Evolutionary conservation across 2,329 filamentous ascomycete species (phyloP), one percentile per base, ranked within the genome.

Genomic region (Albifimbria verrucaria): DNA sequence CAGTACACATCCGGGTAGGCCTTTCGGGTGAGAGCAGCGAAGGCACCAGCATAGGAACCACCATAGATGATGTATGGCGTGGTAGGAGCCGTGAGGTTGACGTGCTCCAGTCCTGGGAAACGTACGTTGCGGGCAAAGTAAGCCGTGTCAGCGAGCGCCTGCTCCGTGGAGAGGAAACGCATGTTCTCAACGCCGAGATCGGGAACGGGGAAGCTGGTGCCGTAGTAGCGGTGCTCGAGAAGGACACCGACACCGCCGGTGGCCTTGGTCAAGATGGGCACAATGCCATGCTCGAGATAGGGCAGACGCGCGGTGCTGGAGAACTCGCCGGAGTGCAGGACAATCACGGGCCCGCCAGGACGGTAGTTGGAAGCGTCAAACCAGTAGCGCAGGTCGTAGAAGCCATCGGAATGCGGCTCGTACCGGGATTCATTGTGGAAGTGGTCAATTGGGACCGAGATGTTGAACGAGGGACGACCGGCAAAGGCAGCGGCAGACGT

Each of bases 181-280:
- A 95, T 72, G 60, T 82, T 92, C 65, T 88, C 73, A 0, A 83
- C 86, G 60, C 71, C 77, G 42, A 93, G 76, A 62, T 92, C 80
- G 1, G 77, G 67, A 0, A 82, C 81, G 0, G 90, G 90, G 51
- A 87, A 85, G 65, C 88, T 92, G 12, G 77, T 78, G 52, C 91
- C 91, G 65, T 96, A 96, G 76, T 95, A 96, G 25, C 91, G 83
- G 65, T 96, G 91, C 72, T 96, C 91, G 3, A 96, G 79, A 46
- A 96, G 81, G 2, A 96, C 87, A 3, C 86, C 90, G 23, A 96
- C 72, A 1, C 91, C 91, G 52, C 85, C 75, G 0, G 88, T 90
- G 1, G 87, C 87, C 60, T 86, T 74, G 3, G 87, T 81, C 18
- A 96, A 76, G 58, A 90, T 80, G 32, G 85, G 78, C 1, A 90